A percentile compares a stretch with the other conserved stretches of the same genome.
These are phyloP conservation scores for Phytophthora crassamura DNA, from an alignment of 352 stramenopile species.

Conservation along the genomic window DNA sequence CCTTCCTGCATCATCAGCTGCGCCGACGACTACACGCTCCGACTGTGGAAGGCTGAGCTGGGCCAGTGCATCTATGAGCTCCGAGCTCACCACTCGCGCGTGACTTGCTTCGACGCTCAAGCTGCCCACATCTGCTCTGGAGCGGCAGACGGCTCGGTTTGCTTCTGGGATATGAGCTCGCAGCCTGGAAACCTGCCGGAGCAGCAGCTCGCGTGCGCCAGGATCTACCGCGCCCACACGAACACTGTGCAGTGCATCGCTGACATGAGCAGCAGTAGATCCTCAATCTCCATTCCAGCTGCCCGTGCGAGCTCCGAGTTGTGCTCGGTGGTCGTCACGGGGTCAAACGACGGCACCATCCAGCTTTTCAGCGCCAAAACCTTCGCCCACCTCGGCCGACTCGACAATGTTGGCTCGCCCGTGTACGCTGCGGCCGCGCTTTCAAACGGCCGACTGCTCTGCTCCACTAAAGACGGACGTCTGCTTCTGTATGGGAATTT, in stretches of 20 bases:
- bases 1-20: constrained; percentile 54
- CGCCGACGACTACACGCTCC: constrained; percentile 68
- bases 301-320: constrained; percentile 6
- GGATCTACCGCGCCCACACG: constrained; percentile 52
- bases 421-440: constrained; percentile 59
- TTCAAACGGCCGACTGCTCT: constrained; percentile 45
- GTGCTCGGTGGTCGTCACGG: constrained; percentile 51
- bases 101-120: constrained; percentile 54
- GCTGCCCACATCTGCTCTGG: constrained; percentile 55
- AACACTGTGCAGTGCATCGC: constrained; percentile 64
- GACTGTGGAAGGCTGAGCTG: constrained; percentile 59
- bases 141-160: constrained; percentile 60
- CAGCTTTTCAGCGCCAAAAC: constrained; percentile 64
- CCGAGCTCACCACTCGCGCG: constrained; percentile 47
- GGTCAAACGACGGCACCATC: constrained; percentile 80
- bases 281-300: background rate
- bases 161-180: constrained; percentile 57
- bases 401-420: constrained; percentile 54
- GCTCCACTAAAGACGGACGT: constrained; percentile 71
- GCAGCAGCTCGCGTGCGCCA: constrained; percentile 24
- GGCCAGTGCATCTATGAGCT: constrained; percentile 52
- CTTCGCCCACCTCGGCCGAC: constrained; percentile 48
- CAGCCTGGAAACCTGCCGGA: constrained; percentile 5
- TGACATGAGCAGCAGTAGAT: constrained; percentile 22
- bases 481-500: constrained; percentile 55